phyloP scores from a whole-genome alignment of 139 green algal species.

The Coelastrella sp. region DNA sequence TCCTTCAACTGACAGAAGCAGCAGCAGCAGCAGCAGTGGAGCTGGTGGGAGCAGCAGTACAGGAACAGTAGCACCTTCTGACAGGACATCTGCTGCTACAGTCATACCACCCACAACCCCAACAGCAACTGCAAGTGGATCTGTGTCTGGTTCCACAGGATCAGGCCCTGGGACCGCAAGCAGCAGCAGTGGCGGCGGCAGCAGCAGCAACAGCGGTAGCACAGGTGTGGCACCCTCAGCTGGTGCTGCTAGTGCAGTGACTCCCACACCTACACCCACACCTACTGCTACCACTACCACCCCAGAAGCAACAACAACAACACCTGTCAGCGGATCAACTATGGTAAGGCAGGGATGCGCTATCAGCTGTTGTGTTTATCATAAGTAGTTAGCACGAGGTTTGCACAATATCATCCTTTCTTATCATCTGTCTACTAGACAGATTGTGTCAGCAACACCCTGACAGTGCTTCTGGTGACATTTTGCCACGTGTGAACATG shows the following conservation, averaged over 20 bases:
- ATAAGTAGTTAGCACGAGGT: too few species aligned
- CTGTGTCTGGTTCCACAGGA: too few species aligned
- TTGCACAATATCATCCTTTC: too few species aligned
- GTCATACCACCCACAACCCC: too few species aligned
- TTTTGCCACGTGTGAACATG: too few species aligned
- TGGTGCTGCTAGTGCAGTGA: not conserved
- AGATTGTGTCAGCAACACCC: too few species aligned
- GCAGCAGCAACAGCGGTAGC: not conserved
- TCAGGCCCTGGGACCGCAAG: too few species aligned
- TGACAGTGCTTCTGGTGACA: too few species aligned
- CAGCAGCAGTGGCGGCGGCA: not conserved
- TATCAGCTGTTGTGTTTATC: too few species aligned
- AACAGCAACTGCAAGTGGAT: too few species aligned
- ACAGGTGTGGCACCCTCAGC: not conserved
- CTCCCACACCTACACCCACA: not conserved
- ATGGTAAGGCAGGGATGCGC: too few species aligned
- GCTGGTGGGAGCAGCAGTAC: not conserved
- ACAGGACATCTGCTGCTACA: not conserved
- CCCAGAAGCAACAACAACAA: not conserved
- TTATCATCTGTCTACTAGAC: too few species aligned
- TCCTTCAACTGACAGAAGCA: not conserved
- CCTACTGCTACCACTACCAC: not conserved
- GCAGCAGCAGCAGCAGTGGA: not conserved
- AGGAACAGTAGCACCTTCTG: not conserved
- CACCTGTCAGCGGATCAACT: constrained; percentile 6